Evolutionary conservation across 2,329 filamentous ascomycete species (phyloP).

Genomic region (Fusarium torreyae): DNA sequence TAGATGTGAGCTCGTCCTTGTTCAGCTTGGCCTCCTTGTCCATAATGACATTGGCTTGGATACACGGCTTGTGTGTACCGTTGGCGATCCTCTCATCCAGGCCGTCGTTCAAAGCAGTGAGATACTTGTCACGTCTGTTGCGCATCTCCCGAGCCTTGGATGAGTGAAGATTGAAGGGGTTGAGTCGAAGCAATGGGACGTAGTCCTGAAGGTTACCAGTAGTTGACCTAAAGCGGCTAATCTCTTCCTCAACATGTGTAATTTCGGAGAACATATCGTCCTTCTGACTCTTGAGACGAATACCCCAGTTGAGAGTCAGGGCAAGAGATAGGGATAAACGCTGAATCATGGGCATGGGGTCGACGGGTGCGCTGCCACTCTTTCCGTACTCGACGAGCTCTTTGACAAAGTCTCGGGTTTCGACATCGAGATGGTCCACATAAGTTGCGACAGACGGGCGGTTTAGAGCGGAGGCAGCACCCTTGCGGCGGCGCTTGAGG

Average conservation of each 20-base stretch:
- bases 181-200: slow-evolving; percentile 70
- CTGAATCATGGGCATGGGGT: slow-evolving; percentile 79
- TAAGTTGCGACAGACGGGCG: slow-evolving; percentile 75
- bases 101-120: slow-evolving; percentile 69
- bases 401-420: slow-evolving; percentile 73
- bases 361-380: slow-evolving; percentile 67
- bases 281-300: slow-evolving; percentile 70
- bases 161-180: slow-evolving; percentile 73
- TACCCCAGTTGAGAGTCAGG: slow-evolving; percentile 77
- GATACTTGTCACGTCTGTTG: slow-evolving; percentile 71
- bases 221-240: slow-evolving; percentile 71
- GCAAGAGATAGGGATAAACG: slow-evolving; percentile 74
- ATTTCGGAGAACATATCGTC: slow-evolving; percentile 74
- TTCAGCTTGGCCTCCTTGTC: slow-evolving; percentile 75
- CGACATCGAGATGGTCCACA: slow-evolving; percentile 72
- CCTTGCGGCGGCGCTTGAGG: slow-evolving; percentile 75
- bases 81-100: slow-evolving; percentile 73
- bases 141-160: slow-evolving; percentile 73
- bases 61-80: slow-evolving; percentile 74
- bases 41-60: slow-evolving; percentile 76
- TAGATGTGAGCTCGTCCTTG: slow-evolving; percentile 74
- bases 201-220: slow-evolving; percentile 75
- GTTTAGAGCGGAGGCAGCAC: slow-evolving; percentile 75
- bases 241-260: slow-evolving; percentile 73
- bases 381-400: slow-evolving; percentile 73